A percentile compares a stretch with the other conserved stretches of the same genome.
These are phyloP conservation scores for Aureobasidium sp. DNA, from an alignment of 2,329 filamentous ascomycete species.

Conservation along the genomic window DNA sequence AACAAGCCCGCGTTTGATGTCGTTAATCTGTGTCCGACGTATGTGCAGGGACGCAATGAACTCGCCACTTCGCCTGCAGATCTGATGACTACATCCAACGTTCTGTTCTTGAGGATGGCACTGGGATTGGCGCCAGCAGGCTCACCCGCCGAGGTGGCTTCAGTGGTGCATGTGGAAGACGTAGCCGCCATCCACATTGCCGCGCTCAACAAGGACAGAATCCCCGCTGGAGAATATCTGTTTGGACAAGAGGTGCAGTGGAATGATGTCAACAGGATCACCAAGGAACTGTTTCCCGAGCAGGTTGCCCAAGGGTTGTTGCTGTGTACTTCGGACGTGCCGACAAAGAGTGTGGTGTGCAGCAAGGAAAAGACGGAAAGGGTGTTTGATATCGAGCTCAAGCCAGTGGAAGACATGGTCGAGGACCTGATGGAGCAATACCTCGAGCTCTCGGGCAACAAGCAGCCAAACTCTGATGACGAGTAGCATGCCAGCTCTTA, in stretches of 20 bases:
- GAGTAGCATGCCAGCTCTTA: background rate
- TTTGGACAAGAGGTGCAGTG: conserved; percentile 10
- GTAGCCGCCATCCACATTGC: conserved; percentile 28
- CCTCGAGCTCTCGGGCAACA: conserved; percentile 16
- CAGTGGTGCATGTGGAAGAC: conserved; percentile 26
- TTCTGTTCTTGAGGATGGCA: conserved; percentile 18
- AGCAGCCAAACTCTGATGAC: background rate
- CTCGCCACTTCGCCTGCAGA: conserved; percentile 21
- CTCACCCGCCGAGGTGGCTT: conserved; percentile 10
- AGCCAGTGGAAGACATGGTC: conserved; percentile 18
- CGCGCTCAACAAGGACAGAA: conserved; percentile 20
- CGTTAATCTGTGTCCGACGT: conserved; percentile 26
- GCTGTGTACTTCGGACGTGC: conserved; percentile 14
- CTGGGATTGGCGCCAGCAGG: conserved; percentile 17
- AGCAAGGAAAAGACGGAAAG: conserved; percentile 18
- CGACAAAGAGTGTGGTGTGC: conserved; percentile 17
- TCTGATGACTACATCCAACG: conserved; percentile 23
- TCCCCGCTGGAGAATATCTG: conserved; percentile 10
- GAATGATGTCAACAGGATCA: conserved; percentile 20
- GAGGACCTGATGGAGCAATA: conserved; percentile 18
- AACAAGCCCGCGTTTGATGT: conserved; percentile 25
- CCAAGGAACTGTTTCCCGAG: conserved; percentile 18
- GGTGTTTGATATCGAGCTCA: conserved; percentile 19
- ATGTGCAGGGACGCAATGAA: conserved; percentile 28
- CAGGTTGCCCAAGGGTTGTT: conserved; percentile 16